These are phyloP conservation scores for Mortierella sp. DNA, from an alignment of 371 early-diverging fungal species.

Conservation along the genomic window DNA sequence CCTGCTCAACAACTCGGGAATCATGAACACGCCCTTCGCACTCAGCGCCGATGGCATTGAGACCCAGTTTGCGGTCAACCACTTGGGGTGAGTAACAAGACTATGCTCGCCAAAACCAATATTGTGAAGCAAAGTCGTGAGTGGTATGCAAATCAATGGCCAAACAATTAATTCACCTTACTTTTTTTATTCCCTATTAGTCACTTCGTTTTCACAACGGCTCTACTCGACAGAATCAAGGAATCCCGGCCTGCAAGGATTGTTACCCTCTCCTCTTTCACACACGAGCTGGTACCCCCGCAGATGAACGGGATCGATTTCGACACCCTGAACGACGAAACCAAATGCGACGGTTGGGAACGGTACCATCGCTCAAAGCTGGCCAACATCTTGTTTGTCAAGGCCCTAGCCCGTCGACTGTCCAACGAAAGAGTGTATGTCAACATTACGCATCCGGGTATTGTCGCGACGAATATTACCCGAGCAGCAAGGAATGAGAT, in stretches of 20 bases:
- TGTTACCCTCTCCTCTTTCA: constrained; percentile 59
- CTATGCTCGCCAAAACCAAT: too few relatives aligned
- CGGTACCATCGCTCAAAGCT: constrained; percentile 70
- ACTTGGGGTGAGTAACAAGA: constrained; percentile 64
- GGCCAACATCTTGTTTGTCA: constrained; percentile 73
- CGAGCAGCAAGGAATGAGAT: constrained; percentile 8
- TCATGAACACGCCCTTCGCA: constrained; percentile 77
- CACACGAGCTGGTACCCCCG: constrained; percentile 47
- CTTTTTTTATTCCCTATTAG: not conserved
- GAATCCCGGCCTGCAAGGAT: constrained; percentile 65
- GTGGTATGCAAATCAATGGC: too few relatives aligned
- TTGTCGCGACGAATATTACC: constrained; percentile 47
- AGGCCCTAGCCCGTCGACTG: constrained; percentile 61
- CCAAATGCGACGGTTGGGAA: not conserved
- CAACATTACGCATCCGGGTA: constrained; percentile 78
- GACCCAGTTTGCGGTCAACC: constrained; percentile 82
- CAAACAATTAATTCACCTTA: too few relatives aligned
- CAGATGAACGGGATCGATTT: constrained; percentile 37
- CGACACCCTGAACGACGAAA: constrained; percentile 59
- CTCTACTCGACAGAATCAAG: constrained; percentile 70
- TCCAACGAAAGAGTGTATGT: constrained; percentile 63
- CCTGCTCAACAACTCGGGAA: constrained; percentile 77
- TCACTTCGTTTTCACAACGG: constrained; percentile 72
- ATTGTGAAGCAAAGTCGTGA: too few relatives aligned
- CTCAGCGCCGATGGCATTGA: constrained; percentile 80